These are phyloP conservation scores for Elsinoe arachidis DNA, from an alignment of 2,329 filamentous ascomycete genomes.

Conservation along the genomic window DNA sequence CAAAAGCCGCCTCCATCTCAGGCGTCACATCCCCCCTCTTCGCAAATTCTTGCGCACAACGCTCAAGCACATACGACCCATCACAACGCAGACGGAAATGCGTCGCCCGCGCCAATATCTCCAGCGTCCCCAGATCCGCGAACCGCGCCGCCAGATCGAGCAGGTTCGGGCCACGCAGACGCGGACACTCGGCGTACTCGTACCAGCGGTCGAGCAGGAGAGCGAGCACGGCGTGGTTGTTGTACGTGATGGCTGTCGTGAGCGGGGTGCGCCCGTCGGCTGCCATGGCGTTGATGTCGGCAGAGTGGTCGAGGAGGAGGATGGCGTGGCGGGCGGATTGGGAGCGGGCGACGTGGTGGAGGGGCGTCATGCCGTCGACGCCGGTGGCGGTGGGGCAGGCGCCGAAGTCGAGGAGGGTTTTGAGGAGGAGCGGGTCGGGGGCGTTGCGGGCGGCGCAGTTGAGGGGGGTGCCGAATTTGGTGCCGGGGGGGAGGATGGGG, in stretches of 20 bases:
- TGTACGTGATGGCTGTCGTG: slow-evolving; percentile 29
- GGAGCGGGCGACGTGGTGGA: slow-evolving; percentile 27
- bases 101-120: slow-evolving; percentile 21
- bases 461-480: slow-evolving; percentile 27
- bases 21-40: neutral
- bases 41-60: neutral
- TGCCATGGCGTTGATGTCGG: slow-evolving; percentile 27
- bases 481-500: slow-evolving; percentile 20
- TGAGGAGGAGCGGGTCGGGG: slow-evolving; percentile 23
- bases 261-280: slow-evolving; percentile 25
- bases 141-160: slow-evolving; percentile 25
- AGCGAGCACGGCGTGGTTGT: slow-evolving; percentile 28
- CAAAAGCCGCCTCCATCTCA: neutral
- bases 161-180: slow-evolving; percentile 26
- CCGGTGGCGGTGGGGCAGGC: slow-evolving; percentile 24
- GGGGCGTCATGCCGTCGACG: slow-evolving; percentile 25
- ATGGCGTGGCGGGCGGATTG: slow-evolving; percentile 26
- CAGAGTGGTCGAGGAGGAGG: slow-evolving; percentile 30
- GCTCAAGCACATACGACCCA: slow-evolving; percentile 18
- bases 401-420: slow-evolving; percentile 27
- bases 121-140: slow-evolving; percentile 25
- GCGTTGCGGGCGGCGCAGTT: slow-evolving; percentile 27
- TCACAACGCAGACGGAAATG: slow-evolving; percentile 24
- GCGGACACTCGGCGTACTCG: slow-evolving; percentile 29
- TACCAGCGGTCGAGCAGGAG: slow-evolving; percentile 30